A percentile compares a stretch with the other conserved stretches of the same genome.
These are phyloP conservation scores for Prunus mira DNA, from an alignment of 306 rosid genomes.

Conservation along the genomic window DNA sequence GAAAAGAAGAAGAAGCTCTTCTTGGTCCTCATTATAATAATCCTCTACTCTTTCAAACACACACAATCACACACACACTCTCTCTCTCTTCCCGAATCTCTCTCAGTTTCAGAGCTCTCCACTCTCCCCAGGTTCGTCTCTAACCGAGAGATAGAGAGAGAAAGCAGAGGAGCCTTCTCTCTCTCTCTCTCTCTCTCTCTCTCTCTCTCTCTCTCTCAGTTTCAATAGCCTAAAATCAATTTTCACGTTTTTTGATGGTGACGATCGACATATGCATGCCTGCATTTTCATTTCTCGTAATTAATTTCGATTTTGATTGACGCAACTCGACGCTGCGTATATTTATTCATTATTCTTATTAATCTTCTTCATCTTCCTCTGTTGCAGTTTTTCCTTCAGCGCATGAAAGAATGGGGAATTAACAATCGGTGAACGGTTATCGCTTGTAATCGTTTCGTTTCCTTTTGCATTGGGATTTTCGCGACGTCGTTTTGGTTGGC, in stretches of 20 bases:
- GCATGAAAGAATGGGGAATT: not conserved
- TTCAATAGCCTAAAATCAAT: not conserved
- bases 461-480: not conserved
- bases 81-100: conserved; percentile 27
- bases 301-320: not conserved
- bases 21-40: conserved; percentile 1
- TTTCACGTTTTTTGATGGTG: not conserved
- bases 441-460: not conserved
- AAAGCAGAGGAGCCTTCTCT: not conserved
- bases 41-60: not conserved
- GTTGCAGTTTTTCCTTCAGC: not conserved
- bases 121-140: conserved; percentile 22
- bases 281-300: not conserved
- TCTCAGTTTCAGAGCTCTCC: conserved; percentile 48
- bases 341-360: not conserved
- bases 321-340: not conserved
- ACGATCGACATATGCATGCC: not conserved
- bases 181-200: not conserved
- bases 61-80: not conserved
- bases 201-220: not conserved
- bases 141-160: not conserved
- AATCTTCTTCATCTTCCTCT: not conserved
- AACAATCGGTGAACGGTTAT: not conserved
- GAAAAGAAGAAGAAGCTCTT: not conserved
- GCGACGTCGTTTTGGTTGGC: conserved; percentile 2